phyloP scores from a whole-genome alignment of 148 eudicot species.

The Polygonum maritimum region DNA sequence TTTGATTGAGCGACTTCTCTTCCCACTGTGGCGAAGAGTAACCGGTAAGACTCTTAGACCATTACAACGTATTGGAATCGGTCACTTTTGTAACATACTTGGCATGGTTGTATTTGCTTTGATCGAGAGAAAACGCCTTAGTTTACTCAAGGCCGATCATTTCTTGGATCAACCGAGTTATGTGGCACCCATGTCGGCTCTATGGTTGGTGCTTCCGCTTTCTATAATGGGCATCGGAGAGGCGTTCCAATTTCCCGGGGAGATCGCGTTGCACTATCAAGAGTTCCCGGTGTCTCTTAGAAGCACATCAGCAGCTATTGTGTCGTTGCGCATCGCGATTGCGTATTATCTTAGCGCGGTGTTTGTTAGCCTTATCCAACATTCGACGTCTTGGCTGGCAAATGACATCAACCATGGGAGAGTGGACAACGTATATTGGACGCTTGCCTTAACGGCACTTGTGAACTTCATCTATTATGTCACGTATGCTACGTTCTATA shows the following conservation, averaged over 20 bases:
- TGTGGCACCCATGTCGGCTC: conserved; percentile 34
- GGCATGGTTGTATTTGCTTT: conserved; percentile 31
- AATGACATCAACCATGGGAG: conserved; percentile 32
- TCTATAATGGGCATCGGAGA: conserved; percentile 32
- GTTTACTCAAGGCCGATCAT: not conserved
- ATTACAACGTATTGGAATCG: conserved; percentile 27
- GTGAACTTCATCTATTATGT: conserved; percentile 25
- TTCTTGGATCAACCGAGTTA: conserved; percentile 14
- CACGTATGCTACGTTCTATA: conserved; percentile 19
- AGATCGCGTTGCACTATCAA: conserved; percentile 26
- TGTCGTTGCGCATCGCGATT: conserved; percentile 22
- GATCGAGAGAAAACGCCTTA: conserved; percentile 34
- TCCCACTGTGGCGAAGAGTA: conserved; percentile 28
- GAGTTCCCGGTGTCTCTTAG: conserved; percentile 31
- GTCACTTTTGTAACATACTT: conserved; percentile 28
- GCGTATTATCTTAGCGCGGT: conserved; percentile 28
- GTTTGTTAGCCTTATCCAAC: conserved; percentile 17
- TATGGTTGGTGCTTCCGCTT: conserved; percentile 46
- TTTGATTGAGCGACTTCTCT: conserved; percentile 20
- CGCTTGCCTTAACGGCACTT: conserved; percentile 9
- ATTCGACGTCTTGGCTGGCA: conserved; percentile 24
- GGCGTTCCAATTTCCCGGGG: conserved; percentile 42
- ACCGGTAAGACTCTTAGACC: conserved; percentile 17
- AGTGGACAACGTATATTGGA: conserved; percentile 28
- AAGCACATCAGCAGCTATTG: conserved; percentile 33